These are phyloP conservation scores for Amauroascus niger DNA, from an alignment of 2,329 filamentous ascomycete genomes.

Conservation along the genomic window DNA sequence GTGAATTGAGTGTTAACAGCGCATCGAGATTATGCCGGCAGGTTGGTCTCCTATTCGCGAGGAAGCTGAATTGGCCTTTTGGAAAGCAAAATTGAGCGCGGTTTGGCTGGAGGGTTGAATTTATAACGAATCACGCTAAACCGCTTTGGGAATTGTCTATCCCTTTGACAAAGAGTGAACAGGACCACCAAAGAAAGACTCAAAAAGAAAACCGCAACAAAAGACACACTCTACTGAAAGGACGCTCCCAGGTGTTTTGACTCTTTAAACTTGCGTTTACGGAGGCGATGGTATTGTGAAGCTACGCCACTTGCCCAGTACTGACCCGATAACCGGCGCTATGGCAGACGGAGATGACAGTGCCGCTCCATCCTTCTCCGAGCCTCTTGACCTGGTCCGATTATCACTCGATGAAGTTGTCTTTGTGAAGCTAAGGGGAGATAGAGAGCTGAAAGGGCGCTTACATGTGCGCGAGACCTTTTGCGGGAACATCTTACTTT, in stretches of 20 bases:
- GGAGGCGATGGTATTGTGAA: constrained; percentile 3
- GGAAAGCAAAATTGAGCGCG: neutral
- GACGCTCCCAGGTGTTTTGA: neutral
- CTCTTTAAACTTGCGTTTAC: neutral
- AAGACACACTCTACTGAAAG: neutral
- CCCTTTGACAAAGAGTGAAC: neutral
- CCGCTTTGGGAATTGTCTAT: constrained; percentile 7
- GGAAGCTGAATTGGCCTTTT: neutral
- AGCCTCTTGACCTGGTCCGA: constrained; percentile 91
- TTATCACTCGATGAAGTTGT: constrained; percentile 91
- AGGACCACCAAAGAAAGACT: neutral
- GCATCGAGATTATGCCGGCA: neutral
- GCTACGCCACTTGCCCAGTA: neutral
- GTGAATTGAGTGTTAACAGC: neutral
- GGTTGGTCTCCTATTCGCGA: neutral
- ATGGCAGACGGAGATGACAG: constrained; percentile 67
- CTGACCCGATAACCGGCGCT: neutral
- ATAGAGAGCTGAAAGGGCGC: constrained; percentile 88
- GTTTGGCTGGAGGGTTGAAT: neutral
- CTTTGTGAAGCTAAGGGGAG: constrained; percentile 92
- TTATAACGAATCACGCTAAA: constrained; percentile 12
- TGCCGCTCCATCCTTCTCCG: constrained; percentile 59
- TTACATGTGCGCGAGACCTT: constrained; percentile 61
- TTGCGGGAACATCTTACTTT: constrained; percentile 4
- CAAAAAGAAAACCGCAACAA: neutral